These are phyloP conservation scores for Wickerhamomyces sydowiorum DNA, from an alignment of 805 yeast genomes.

Conservation along the genomic window DNA sequence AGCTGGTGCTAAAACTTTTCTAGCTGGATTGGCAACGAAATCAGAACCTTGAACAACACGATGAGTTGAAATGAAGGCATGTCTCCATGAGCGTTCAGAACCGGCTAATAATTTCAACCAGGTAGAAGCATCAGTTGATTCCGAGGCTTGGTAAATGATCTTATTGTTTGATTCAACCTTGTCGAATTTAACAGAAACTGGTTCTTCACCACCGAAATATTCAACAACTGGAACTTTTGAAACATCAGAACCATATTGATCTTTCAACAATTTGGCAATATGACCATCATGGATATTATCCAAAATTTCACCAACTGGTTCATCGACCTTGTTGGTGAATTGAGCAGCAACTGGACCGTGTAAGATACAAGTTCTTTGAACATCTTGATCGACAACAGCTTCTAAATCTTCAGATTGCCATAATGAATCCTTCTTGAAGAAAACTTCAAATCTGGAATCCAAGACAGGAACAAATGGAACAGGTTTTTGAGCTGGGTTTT, in stretches of 20 bases:
- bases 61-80: conserved; percentile 75
- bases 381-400: conserved; percentile 93
- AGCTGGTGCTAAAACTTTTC: conserved; percentile 74
- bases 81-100: conserved; percentile 74
- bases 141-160: conserved; percentile 33
- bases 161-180: conserved; percentile 27
- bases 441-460: conserved; percentile 90
- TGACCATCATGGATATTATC: conserved; percentile 90
- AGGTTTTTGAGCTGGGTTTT: conserved; percentile 87
- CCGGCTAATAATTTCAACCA: conserved; percentile 90
- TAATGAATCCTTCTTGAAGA: conserved; percentile 96
- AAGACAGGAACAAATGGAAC: conserved; percentile 96
- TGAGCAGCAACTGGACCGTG: conserved; percentile 99
- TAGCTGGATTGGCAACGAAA: conserved; percentile 75
- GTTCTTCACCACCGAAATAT: conserved; percentile 71
- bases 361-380: conserved; percentile 96
- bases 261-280: conserved; percentile 60
- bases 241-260: conserved; percentile 64
- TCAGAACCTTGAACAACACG: conserved; percentile 82
- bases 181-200: conserved; percentile 31
- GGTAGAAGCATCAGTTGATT: conserved; percentile 26
- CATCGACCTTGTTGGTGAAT: conserved; percentile 79
- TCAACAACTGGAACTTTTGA: conserved; percentile 82
- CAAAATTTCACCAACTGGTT: conserved; percentile 87
- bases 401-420: conserved; percentile 99